These are phyloP conservation scores for Cladosporium sp. DNA, from an alignment of 2,329 filamentous ascomycete genomes.

Conservation along the genomic window DNA sequence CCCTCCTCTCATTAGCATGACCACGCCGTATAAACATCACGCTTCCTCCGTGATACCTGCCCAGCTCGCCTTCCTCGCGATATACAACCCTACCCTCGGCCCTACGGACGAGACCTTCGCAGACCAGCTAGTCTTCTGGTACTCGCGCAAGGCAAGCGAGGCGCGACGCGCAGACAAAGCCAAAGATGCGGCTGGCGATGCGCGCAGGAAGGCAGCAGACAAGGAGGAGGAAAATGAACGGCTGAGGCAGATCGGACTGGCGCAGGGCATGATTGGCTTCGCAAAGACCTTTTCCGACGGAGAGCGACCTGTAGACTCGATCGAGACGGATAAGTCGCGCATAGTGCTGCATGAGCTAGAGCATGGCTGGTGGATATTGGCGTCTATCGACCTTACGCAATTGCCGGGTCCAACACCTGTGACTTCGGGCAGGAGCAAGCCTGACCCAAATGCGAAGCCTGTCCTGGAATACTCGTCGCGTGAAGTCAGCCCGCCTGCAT, in stretches of 20 bases:
- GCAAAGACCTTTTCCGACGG: constrained; percentile 79
- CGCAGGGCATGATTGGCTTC: constrained; percentile 95
- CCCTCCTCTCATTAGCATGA: constrained; percentile 7
- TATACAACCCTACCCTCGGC: constrained; percentile 87
- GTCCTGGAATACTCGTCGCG: constrained; percentile 78
- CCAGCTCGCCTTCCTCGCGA: constrained; percentile 82
- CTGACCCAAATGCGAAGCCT: constrained; percentile 24
- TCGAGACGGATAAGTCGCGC: constrained; percentile 86
- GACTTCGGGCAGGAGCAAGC: constrained; percentile 17
- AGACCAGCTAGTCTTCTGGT: constrained; percentile 91
- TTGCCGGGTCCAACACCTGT: constrained; percentile 48
- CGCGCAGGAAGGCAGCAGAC: constrained; percentile 28
- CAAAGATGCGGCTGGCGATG: constrained; percentile 22
- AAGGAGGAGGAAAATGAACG: constrained; percentile 75
- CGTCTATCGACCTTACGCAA: constrained; percentile 79
- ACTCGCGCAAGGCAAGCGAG: constrained; percentile 47
- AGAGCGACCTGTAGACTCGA: constrained; percentile 66
- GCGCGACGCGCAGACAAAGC: constrained; percentile 21
- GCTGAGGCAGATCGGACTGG: constrained; percentile 87
- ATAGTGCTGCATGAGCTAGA: constrained; percentile 86
- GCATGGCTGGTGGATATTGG: constrained; percentile 90
- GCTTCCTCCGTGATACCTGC: constrained; percentile 52
- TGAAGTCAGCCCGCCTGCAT: constrained; percentile 76
- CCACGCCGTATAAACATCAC: constrained; percentile 6
- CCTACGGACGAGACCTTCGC: constrained; percentile 66